Evolutionary conservation across 331 rosid genomes (phyloP), one percentile per base, ranked within the genome.

Genomic region (Quercus lobata): DNA sequence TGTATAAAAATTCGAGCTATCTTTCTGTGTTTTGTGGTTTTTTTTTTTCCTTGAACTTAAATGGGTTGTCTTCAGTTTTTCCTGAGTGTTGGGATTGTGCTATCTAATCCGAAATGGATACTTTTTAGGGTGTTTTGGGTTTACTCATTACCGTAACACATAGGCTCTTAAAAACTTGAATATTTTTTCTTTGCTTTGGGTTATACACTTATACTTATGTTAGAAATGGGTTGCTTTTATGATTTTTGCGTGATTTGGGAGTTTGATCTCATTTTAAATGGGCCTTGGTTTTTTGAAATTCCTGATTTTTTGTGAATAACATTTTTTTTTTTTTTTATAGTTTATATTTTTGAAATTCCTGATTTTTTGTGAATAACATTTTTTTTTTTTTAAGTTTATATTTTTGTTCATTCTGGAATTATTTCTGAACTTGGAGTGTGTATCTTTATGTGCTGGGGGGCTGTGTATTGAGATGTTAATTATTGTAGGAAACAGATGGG

Each of bases 401-500:
- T 61, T 62, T 29, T 63, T 29, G 41, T 63, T 27, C n/a, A 61
- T 2, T 16, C 35, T 5, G 17, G 41, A 19, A 63, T 63, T 27
- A 17, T 63, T 63, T 29, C n/a, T 27, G 37, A 63, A 27, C 12
- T 27, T 65, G 46, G 46, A 41, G 46, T 65, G n/a, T 65, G 74
- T 78, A 19, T 68, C 60, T 41, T 32, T 74, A 60, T 24, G 30
- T 73, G 34, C 35, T 57, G 69, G 72, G 46, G 46, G 55, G 72
- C 53, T 68, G 41, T 29, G 74, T 82, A 68, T 78, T 76, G 78
- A 57, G 52, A 55, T 41, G 79, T 82, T 80, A 27, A 74, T 81
- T 41, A 7, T 78, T 88, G 88, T 86, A 96, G 98, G 89, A 83
- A 85, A 63, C 30, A 8, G 98, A 95, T 91, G 97, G 99, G 69